Evolutionary conservation across 352 stramenopile genomes (phyloP).

Genomic region (Achlya hypogyna): DNA sequence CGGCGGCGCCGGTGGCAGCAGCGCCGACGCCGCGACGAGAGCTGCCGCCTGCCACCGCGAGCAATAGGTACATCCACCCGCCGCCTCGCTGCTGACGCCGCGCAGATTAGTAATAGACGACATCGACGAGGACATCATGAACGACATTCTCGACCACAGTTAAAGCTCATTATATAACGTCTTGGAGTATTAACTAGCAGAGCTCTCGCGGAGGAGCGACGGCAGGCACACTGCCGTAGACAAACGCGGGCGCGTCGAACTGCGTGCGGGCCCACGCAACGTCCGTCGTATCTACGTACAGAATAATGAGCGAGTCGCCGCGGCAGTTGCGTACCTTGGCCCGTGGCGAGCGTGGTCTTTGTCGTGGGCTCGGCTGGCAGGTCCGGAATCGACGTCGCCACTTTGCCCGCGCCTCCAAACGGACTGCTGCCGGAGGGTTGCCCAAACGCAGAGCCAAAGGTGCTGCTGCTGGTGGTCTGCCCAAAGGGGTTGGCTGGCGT

Average conservation of each 20-base stretch:
- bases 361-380: not conserved
- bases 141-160: not conserved
- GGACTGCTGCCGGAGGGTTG: not conserved
- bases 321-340: not conserved
- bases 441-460: not conserved
- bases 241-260: slow-evolving; percentile 9
- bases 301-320: not conserved
- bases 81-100: no score
- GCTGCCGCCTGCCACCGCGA: not conserved
- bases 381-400: not conserved
- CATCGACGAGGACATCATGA: slow-evolving; percentile 9
- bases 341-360: not conserved
- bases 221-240: slow-evolving; percentile 11
- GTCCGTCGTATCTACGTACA: slow-evolving; percentile 1
- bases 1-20: not conserved
- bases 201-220: slow-evolving; percentile 4
- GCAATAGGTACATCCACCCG: not conserved
- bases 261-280: not conserved
- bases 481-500: not conserved
- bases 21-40: not conserved
- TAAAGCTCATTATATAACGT: not conserved
- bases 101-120: slow-evolving; percentile 12
- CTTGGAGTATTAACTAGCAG: not conserved
- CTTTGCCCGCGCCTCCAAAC: not conserved
- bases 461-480: not conserved